phyloP scores from a whole-genome alignment of 805 yeast species.

The Blastobotrys americana region DNA sequence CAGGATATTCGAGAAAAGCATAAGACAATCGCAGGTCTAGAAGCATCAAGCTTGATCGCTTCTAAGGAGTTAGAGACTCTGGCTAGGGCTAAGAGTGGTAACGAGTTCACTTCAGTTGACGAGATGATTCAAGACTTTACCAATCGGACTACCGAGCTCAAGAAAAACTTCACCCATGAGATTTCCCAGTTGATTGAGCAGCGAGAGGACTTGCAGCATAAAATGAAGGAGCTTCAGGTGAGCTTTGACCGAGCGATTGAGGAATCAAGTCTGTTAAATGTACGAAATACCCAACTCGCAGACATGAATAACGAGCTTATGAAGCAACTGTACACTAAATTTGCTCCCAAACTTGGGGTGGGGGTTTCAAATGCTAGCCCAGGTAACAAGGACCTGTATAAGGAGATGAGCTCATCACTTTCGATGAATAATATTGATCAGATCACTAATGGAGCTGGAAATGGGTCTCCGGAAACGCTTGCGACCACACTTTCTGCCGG shows the following conservation, averaged over 20 bases:
- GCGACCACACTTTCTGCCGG: not conserved
- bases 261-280: conserved; percentile 28
- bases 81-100: conserved; percentile 26
- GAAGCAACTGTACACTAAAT: conserved; percentile 30
- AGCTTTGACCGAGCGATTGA: conserved; percentile 24
- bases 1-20: conserved; percentile 24
- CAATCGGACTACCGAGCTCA: conserved; percentile 42
- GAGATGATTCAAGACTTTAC: conserved; percentile 32
- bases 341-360: conserved; percentile 10
- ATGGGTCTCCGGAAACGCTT: not conserved
- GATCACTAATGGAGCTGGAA: not conserved
- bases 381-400: conserved; percentile 1
- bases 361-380: not conserved
- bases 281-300: conserved; percentile 31
- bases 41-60: conserved; percentile 27
- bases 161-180: conserved; percentile 42
- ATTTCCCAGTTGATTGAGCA: conserved; percentile 31
- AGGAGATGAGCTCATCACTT: not conserved
- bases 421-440: not conserved
- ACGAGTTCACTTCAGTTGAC: conserved; percentile 13
- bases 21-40: conserved; percentile 32
- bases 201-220: conserved; percentile 26
- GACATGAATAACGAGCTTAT: conserved; percentile 34
- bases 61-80: conserved; percentile 39
- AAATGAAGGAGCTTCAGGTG: conserved; percentile 23